phyloP scores from a whole-genome alignment of 163 green algal genomes.

The Coccomyxa subellipsoidea region DNA sequence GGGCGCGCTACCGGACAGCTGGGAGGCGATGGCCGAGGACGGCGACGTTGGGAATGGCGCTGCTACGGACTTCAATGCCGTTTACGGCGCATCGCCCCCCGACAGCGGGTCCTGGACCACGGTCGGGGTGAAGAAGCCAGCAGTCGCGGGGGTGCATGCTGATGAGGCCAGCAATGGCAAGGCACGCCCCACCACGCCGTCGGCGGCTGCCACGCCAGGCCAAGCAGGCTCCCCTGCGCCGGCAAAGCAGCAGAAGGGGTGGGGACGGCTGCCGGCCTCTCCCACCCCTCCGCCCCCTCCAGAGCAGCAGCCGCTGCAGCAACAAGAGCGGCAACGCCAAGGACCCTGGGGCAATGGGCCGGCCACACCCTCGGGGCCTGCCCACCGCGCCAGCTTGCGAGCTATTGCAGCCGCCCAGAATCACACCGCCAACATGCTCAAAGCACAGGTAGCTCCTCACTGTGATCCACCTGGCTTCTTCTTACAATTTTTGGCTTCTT shows the following conservation, averaged over 20 bases:
- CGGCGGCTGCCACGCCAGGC: neutral
- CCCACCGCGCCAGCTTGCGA: neutral
- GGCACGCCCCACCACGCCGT: neutral
- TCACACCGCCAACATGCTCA: neutral
- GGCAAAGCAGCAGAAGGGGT: neutral
- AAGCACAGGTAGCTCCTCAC: neutral
- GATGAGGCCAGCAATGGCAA: neutral
- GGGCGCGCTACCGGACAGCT: neutral
- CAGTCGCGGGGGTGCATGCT: neutral
- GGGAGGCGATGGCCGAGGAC: constrained; percentile 1
- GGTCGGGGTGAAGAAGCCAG: neutral
- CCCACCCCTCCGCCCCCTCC: neutral
- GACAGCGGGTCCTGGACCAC: constrained; percentile 7
- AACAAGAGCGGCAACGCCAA: neutral
- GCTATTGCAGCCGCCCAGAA: neutral
- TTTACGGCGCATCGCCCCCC: neutral
- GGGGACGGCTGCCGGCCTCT: neutral
- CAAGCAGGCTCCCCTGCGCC: too few relatives aligned
- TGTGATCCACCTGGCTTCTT: neutral
- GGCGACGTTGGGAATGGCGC: neutral
- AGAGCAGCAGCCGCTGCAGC: neutral
- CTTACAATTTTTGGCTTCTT: too few relatives aligned
- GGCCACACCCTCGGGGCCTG: neutral
- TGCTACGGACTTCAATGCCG: neutral
- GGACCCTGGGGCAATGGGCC: neutral